Percentiles rank a stretch among this genome's conserved stretches.
phyloP scores from a whole-genome alignment of 2,329 filamentous ascomycete genomes.

The Cladosporium sphaerospermum region DNA sequence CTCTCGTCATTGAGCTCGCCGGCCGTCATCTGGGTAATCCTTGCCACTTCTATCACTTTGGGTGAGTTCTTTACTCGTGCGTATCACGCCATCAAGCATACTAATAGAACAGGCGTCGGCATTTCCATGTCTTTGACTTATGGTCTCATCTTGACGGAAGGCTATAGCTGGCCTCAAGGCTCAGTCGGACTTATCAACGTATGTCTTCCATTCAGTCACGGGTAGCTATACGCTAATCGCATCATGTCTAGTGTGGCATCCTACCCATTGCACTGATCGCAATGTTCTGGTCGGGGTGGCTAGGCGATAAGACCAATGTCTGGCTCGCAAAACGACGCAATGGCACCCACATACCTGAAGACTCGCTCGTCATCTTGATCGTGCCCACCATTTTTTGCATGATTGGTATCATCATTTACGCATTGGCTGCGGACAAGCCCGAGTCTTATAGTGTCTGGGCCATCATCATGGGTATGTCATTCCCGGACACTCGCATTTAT shows the following conservation, averaged over 20 bases:
- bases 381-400: constrained; percentile 29
- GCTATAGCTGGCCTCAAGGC: constrained; percentile 29
- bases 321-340: constrained; percentile 28
- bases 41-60: constrained; percentile 33
- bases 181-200: constrained; percentile 22
- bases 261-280: constrained; percentile 21
- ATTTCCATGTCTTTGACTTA: constrained; percentile 37
- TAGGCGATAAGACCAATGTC: constrained; percentile 23
- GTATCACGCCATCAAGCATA: background rate
- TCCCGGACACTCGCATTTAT: background rate
- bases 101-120: background rate
- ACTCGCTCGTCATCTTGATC: constrained; percentile 30
- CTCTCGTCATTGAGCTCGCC: constrained; percentile 32
- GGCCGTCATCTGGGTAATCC: constrained; percentile 34
- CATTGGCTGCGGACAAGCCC: constrained; percentile 24
- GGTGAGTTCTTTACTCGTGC: constrained; percentile 19
- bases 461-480: constrained; percentile 19
- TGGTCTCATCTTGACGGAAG: constrained; percentile 30
- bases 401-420: constrained; percentile 29
- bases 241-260: constrained; percentile 12
- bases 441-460: constrained; percentile 19
- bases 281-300: constrained; percentile 23
- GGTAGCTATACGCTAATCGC: too few species aligned
- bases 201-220: background rate
- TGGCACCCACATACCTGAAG: constrained; percentile 32